Evolutionary conservation across 805 yeast species (phyloP).

Genomic region (Yamadazyma nakazawae): DNA sequence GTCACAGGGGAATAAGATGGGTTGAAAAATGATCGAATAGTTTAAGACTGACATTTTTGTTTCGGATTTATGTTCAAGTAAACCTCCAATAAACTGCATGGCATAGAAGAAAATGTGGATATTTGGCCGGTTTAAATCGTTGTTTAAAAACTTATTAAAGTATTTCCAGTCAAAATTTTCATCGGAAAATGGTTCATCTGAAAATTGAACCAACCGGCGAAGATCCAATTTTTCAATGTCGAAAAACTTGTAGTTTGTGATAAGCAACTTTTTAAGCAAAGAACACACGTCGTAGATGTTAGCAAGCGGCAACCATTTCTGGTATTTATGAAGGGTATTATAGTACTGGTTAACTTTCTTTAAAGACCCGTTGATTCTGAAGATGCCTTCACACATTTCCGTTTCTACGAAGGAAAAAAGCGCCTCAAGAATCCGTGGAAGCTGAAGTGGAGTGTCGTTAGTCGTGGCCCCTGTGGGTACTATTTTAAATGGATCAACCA

Average conservation of each 20-base stretch:
- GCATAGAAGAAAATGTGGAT: conserved; percentile 11
- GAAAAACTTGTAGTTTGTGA: conserved; percentile 12
- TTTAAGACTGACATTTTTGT: conserved; percentile 30
- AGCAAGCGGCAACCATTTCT: conserved; percentile 19
- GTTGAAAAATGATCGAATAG: conserved; percentile 31
- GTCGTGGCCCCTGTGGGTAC: conserved; percentile 3
- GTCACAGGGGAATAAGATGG: conserved; percentile 22
- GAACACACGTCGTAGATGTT: conserved; percentile 29
- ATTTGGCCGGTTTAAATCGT: neutral
- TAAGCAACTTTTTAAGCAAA: conserved; percentile 21
- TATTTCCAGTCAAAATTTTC: conserved; percentile 5
- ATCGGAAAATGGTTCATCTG: neutral
- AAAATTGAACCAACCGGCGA: neutral
- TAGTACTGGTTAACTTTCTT: conserved; percentile 22
- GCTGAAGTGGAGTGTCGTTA: conserved; percentile 5
- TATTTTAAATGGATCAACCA: conserved; percentile 12
- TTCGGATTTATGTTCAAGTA: conserved; percentile 15
- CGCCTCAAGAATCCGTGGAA: conserved; percentile 21
- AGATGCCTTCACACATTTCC: conserved; percentile 25
- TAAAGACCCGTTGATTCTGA: conserved; percentile 30
- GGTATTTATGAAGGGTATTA: conserved; percentile 12
- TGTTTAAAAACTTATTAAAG: conserved; percentile 6
- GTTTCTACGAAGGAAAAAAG: conserved; percentile 19
- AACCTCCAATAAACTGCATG: conserved; percentile 13
- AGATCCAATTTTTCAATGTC: conserved; percentile 10